Evolutionary conservation across 768 basidiomycete species (phyloP).

Genomic region (Tulasnella sp.): DNA sequence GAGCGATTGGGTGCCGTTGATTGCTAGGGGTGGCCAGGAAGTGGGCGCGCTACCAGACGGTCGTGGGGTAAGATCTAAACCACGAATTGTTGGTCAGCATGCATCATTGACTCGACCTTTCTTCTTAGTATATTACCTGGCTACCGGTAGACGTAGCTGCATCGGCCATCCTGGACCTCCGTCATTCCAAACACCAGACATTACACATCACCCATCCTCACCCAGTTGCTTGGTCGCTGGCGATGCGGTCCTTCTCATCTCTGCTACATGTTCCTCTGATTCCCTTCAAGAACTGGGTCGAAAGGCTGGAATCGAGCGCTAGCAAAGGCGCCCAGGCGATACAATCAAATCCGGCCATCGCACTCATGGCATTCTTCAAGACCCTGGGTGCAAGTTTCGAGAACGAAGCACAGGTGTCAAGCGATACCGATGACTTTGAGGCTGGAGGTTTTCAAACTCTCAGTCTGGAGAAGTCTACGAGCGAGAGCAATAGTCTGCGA

Average conservation of each 20-base stretch:
- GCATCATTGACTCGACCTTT: no score
- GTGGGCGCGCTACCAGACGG: slow-evolving; percentile 1
- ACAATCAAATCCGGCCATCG: slow-evolving; percentile 4
- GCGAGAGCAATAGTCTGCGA: slow-evolving; percentile 20
- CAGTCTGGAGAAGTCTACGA: slow-evolving; percentile 16
- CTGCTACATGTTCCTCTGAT: slow-evolving; percentile 23
- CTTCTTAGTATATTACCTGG: no score
- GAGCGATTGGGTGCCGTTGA: slow-evolving; percentile 37
- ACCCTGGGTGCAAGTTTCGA: not conserved
- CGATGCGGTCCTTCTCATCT: slow-evolving; percentile 19
- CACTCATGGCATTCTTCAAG: slow-evolving; percentile 16
- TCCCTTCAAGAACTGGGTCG: slow-evolving; percentile 23
- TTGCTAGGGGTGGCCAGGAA: slow-evolving; percentile 28
- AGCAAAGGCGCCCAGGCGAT: slow-evolving; percentile 5
- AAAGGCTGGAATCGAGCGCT: slow-evolving; percentile 17
- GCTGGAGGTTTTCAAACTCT: slow-evolving; percentile 22
- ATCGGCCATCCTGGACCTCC: slow-evolving; percentile 23
- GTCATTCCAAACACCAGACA: slow-evolving; percentile 17
- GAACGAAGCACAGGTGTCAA: not conserved
- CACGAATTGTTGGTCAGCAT: no score
- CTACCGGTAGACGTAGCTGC: slow-evolving; percentile 24
- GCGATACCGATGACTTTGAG: slow-evolving; percentile 12
- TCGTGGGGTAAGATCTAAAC: not conserved
- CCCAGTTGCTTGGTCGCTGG: slow-evolving; percentile 20
- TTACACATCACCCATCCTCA: slow-evolving; percentile 23